Evolutionary conservation across 768 basidiomycete species (phyloP).

Genomic region (Boletus patriciae): DNA sequence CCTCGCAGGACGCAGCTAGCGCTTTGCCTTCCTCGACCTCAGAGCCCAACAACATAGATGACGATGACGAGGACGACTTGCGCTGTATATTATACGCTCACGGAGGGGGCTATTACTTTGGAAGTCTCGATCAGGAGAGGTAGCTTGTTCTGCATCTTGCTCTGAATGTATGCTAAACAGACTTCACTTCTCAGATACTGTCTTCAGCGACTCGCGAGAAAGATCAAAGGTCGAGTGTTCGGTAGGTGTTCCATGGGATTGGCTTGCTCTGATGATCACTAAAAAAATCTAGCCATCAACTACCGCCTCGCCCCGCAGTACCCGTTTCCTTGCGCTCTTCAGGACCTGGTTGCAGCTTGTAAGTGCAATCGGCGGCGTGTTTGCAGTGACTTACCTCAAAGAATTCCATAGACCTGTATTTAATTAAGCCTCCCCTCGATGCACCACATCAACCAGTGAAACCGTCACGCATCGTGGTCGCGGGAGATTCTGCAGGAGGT

Average conservation of each 20-base stretch:
- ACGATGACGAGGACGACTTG: constrained; percentile 78
- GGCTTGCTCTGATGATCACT: not conserved
- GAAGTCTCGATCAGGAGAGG: constrained; percentile 77
- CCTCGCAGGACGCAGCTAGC: constrained; percentile 17
- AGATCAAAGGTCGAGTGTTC: constrained; percentile 90
- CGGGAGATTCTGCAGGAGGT: constrained; percentile 93
- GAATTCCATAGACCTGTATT: constrained; percentile 64
- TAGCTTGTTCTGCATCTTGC: constrained; percentile 21
- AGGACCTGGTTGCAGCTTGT: constrained; percentile 90
- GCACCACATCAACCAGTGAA: constrained; percentile 77
- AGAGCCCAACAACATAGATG: constrained; percentile 43
- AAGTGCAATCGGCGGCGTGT: constrained; percentile 23
- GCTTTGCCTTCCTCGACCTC: constrained; percentile 21
- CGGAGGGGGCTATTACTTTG: constrained; percentile 86
- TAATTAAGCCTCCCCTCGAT: constrained; percentile 82
- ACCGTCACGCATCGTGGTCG: constrained; percentile 79
- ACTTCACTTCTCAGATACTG: constrained; percentile 48
- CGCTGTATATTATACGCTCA: constrained; percentile 82
- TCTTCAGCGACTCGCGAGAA: constrained; percentile 84
- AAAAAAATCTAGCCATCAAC: constrained; percentile 56
- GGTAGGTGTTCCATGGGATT: constrained; percentile 39
- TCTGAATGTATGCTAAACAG: constrained; percentile 10
- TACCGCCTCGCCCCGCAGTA: constrained; percentile 95
- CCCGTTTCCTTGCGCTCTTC: constrained; percentile 91
- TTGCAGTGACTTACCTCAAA: not conserved